A percentile compares a stretch with the other conserved stretches of the same genome.
Conservation (phyloP, 306 rosid species). For the Lathyrus oleraceus region DNA sequence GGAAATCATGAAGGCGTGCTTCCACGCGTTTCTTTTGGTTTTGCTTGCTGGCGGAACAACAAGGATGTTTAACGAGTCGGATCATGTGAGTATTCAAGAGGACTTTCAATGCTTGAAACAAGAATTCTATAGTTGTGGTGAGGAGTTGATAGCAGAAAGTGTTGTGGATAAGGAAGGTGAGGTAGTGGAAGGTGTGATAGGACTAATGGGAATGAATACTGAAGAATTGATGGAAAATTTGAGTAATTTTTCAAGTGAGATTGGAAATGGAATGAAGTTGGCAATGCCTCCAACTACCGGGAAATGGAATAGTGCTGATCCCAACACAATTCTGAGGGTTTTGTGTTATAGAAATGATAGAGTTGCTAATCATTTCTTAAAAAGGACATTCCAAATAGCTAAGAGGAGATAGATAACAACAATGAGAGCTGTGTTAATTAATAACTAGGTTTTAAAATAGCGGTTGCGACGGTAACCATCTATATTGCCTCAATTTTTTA, state of each 20-base stretch:
- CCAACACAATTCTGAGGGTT: conserved; percentile 85
- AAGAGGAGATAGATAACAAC: conserved; percentile 52
- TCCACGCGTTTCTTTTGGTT: conserved; percentile 74
- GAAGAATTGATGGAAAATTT: conserved; percentile 77
- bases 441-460: background rate
- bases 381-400: conserved; percentile 74
- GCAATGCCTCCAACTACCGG: conserved; percentile 96
- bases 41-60: conserved; percentile 81
- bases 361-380: conserved; percentile 72
- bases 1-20: conserved; percentile 76
- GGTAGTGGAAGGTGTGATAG: conserved; percentile 70
- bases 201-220: conserved; percentile 64
- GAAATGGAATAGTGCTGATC: conserved; percentile 76
- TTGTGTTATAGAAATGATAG: conserved; percentile 79
- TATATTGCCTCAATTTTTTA: background rate
- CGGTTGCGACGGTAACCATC: background rate
- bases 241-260: conserved; percentile 57
- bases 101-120: conserved; percentile 68
- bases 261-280: conserved; percentile 63
- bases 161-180: conserved; percentile 69
- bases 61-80: conserved; percentile 59
- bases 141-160: conserved; percentile 60
- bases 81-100: conserved; percentile 59
- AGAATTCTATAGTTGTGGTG: conserved; percentile 55
- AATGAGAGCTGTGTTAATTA: background rate